These are phyloP conservation scores for Linanthus parryae DNA, from an alignment of 148 eudicot genomes.

Conservation along the genomic window DNA sequence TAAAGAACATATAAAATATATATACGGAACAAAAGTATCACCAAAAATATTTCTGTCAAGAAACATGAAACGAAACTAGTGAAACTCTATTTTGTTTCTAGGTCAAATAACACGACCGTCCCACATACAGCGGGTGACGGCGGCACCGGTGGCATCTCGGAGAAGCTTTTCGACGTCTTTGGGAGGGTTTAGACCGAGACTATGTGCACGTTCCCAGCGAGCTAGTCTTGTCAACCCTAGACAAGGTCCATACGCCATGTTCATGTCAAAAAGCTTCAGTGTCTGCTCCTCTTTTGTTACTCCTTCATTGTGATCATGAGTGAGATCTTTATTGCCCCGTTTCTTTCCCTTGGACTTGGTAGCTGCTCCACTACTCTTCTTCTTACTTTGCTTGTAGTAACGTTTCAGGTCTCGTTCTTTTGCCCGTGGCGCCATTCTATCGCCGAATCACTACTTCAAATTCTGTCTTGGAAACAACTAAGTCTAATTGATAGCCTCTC, in stretches of 20 bases:
- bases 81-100: too few relatives aligned
- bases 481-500: too few relatives aligned
- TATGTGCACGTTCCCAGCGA: conserved; percentile 56
- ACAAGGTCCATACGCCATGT: conserved; percentile 71
- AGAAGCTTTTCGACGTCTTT: conserved; percentile 36
- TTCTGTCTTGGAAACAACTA: too few relatives aligned
- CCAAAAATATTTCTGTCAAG: too few relatives aligned
- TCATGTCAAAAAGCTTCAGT: conserved; percentile 74
- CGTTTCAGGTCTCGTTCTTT: conserved; percentile 2
- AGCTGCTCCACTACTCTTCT: background rate
- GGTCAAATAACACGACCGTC: conserved; percentile 58
- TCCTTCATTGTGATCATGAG: conserved; percentile 16
- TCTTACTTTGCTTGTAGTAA: conserved; percentile 7
- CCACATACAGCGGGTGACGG: conserved; percentile 40
- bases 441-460: too few relatives aligned
- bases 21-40: too few relatives aligned
- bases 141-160: conserved; percentile 22
- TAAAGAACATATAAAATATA: too few relatives aligned
- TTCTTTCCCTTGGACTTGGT: too few relatives aligned
- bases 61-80: too few relatives aligned
- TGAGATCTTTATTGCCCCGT: too few relatives aligned
- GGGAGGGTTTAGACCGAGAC: conserved; percentile 55
- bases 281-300: conserved; percentile 41
- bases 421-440: background rate
- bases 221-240: conserved; percentile 51